Evolutionary conservation across 106 monocot species (phyloP).

Genomic region (Acanthochlamys bracteata): DNA sequence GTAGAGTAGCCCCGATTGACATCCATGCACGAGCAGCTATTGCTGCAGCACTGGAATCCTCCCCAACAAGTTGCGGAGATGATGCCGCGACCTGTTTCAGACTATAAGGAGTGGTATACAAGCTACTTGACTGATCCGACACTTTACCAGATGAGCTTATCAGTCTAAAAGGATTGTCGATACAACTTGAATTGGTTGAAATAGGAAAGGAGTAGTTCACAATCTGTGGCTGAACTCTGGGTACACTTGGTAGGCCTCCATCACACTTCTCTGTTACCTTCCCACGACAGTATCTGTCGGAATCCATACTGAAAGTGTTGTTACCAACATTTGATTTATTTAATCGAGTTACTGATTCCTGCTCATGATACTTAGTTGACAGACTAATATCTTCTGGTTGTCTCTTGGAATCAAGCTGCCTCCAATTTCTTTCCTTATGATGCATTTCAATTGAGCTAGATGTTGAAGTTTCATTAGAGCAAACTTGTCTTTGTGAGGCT

Average conservation of each 20-base stretch:
- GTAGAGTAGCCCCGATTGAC: slow-evolving; percentile 27
- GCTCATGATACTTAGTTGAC: background rate
- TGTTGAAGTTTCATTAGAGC: slow-evolving; percentile 7
- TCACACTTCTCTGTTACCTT: slow-evolving; percentile 6
- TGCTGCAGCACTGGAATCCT: slow-evolving; percentile 27
- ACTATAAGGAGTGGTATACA: slow-evolving; percentile 4
- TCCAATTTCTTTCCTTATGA: slow-evolving; percentile 10
- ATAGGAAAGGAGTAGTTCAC: slow-evolving; percentile 4
- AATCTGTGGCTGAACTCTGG: slow-evolving; percentile 18
- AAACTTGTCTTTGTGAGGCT: slow-evolving; percentile 1
- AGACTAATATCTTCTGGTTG: slow-evolving; percentile 3
- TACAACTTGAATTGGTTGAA: slow-evolving; percentile 18
- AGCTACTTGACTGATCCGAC: slow-evolving; percentile 18
- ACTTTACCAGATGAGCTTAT: slow-evolving; percentile 19
- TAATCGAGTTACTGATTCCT: too few species aligned
- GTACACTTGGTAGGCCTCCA: slow-evolving; percentile 2
- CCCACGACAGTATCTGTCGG: slow-evolving; percentile 12
- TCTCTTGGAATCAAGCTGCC: slow-evolving; percentile 14
- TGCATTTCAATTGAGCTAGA: slow-evolving; percentile 2
- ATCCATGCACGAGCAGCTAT: slow-evolving; percentile 52
- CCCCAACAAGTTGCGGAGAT: slow-evolving; percentile 18
- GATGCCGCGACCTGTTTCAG: slow-evolving; percentile 19
- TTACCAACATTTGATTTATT: background rate
- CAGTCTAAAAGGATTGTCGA: slow-evolving; percentile 31
- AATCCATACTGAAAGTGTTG: slow-evolving; percentile 1